Evolutionary conservation across 257 asterid genomes (phyloP).

Genomic region (Solanum chmielewskii): DNA sequence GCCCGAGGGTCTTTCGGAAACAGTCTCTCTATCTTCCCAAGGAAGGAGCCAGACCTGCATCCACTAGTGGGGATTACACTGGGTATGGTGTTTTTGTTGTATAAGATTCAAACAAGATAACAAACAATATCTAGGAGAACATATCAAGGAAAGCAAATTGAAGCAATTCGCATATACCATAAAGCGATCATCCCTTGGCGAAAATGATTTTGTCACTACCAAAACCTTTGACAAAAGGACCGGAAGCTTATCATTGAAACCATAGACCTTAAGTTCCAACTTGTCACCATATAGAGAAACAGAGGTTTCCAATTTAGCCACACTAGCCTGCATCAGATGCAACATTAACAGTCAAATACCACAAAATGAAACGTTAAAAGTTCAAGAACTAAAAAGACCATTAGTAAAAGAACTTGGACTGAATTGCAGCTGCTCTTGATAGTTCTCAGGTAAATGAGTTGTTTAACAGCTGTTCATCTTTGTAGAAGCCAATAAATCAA

Average conservation of each 20-base stretch:
- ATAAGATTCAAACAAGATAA: not conserved
- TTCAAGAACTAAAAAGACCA: not conserved
- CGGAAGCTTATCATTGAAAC: constrained; percentile 92
- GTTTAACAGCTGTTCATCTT: not conserved
- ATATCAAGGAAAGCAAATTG: not conserved
- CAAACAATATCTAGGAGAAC: not conserved
- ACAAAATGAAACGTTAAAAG: not conserved
- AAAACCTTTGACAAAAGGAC: constrained; percentile 73
- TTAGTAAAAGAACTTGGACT: not conserved
- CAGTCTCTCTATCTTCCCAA: not conserved
- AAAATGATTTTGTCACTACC: constrained; percentile 55
- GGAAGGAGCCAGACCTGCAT: not conserved
- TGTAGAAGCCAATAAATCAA: constrained; percentile 5
- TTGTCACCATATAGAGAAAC: constrained; percentile 81
- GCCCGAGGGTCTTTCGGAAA: not conserved
- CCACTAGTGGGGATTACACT: not conserved
- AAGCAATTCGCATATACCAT: constrained; percentile 32
- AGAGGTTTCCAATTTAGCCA: constrained; percentile 88
- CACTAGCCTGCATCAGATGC: constrained; percentile 67
- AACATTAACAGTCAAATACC: not conserved
- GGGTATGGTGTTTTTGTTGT: not conserved
- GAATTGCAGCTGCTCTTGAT: not conserved
- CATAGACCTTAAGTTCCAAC: constrained; percentile 88
- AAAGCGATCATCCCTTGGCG: constrained; percentile 86
- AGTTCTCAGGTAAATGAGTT: not conserved